Percentiles rank a stretch among this genome's conserved stretches.
phyloP scores from a whole-genome alignment of 1,284 basidiomycete genomes.

The Rhodotorula sp. region DNA sequence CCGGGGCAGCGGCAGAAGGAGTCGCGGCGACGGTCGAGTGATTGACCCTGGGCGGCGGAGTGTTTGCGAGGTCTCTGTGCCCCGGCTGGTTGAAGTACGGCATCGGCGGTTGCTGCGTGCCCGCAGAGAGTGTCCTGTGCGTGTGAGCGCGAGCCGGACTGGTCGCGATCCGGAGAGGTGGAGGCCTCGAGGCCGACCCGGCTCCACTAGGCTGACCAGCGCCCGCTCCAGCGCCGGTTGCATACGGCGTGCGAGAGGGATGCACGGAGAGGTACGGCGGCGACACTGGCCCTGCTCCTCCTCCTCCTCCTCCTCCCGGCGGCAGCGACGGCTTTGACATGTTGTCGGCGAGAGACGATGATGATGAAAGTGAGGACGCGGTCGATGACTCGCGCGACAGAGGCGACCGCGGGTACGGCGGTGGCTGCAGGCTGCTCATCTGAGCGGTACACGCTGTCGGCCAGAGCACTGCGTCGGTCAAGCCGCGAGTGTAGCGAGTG shows the following conservation, averaged over 20 bases:
- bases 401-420: background rate
- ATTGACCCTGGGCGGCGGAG: slow-evolving; percentile 19
- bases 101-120: background rate
- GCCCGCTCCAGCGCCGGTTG: background rate
- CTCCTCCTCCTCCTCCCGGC: background rate
- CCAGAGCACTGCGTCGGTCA: background rate
- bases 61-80: slow-evolving; percentile 1
- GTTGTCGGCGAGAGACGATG: background rate
- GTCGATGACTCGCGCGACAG: background rate
- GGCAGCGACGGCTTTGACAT: background rate
- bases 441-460: background rate
- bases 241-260: background rate
- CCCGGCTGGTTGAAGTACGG: background rate
- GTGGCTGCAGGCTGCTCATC: background rate
- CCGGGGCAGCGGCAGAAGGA: slow-evolving; percentile 1
- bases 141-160: background rate
- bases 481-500: too few species aligned
- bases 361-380: background rate
- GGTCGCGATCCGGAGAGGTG: slow-evolving; percentile 2
- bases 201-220: background rate
- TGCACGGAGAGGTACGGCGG: slow-evolving; percentile 10
- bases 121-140: slow-evolving; percentile 2
- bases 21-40: slow-evolving; percentile 14
- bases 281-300: background rate
- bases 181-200: background rate